Percentiles rank a stretch among this genome's conserved stretches.
phyloP scores from a whole-genome alignment of 169 alveolate species.

The Plasmodium coatneyi region DNA sequence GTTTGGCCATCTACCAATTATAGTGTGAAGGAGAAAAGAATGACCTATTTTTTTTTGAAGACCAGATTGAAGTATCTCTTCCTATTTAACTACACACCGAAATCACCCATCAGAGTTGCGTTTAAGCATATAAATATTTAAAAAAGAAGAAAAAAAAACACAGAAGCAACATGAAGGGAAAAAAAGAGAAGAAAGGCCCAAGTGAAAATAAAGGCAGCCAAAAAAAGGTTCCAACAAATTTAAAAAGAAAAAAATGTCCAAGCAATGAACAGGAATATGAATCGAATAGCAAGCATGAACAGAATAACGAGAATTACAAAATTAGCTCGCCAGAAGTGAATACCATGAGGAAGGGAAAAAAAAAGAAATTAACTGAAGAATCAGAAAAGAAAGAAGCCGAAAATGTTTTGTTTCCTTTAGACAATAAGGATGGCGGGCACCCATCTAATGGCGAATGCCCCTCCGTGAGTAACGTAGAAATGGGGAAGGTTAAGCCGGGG shows the following conservation, averaged over 20 bases:
- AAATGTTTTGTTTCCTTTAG: background rate
- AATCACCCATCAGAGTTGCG: background rate
- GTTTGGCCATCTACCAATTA: background rate
- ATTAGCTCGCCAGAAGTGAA: background rate
- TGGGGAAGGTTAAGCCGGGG: background rate
- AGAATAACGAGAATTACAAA: slow-evolving; percentile 2
- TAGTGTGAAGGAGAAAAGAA: background rate
- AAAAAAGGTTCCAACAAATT: background rate
- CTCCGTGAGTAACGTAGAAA: background rate
- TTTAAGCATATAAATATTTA: background rate
- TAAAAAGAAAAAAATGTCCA: slow-evolving; percentile 25
- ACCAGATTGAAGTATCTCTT: background rate
- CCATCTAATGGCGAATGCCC: background rate
- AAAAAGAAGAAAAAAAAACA: background rate
- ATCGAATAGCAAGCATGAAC: background rate
- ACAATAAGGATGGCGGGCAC: background rate
- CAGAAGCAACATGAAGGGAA: slow-evolving; percentile 14
- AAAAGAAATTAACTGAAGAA: background rate
- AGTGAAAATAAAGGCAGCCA: slow-evolving; percentile 14
- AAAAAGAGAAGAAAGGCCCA: slow-evolving; percentile 2
- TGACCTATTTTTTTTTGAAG: background rate
- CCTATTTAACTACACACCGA: background rate
- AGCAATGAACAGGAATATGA: background rate
- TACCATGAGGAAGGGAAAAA: background rate
- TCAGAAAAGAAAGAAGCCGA: background rate